Conservation (phyloP, 805 yeast genomes). For the Jamesozyma lodderae region DNA sequence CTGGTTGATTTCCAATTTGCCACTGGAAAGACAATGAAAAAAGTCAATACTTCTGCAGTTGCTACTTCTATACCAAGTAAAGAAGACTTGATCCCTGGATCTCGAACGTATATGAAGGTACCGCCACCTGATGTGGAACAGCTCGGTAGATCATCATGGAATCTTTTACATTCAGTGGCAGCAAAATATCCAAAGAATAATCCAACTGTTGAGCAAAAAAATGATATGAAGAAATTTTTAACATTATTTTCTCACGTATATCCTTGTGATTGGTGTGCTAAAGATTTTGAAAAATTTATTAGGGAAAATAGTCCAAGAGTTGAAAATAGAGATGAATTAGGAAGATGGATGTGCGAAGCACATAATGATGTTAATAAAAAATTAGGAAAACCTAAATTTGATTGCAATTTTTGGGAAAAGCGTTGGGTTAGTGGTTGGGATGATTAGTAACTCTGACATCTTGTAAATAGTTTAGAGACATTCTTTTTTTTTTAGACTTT, state of each 20-base stretch:
- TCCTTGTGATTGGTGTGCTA: constrained; percentile 92
- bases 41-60: no score
- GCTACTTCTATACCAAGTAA: constrained; percentile 3
- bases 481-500: background rate
- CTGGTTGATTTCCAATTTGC: constrained; percentile 71
- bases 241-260: constrained; percentile 66
- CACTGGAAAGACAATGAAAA: constrained; percentile 23
- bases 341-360: constrained; percentile 89
- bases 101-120: constrained; percentile 34
- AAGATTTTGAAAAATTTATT: constrained; percentile 65
- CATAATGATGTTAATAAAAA: constrained; percentile 89
- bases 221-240: constrained; percentile 63
- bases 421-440: constrained; percentile 97
- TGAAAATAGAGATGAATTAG: constrained; percentile 64
- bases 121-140: constrained; percentile 82
- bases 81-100: constrained; percentile 16
- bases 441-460: constrained; percentile 4
- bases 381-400: constrained; percentile 76
- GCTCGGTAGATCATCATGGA: constrained; percentile 87
- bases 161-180: constrained; percentile 80
- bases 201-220: constrained; percentile 55
- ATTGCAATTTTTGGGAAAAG: constrained; percentile 82
- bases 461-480: constrained; percentile 2
- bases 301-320: constrained; percentile 46
- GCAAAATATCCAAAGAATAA: constrained; percentile 67